A percentile compares a stretch with the other conserved stretches of the same genome.
Evolutionary conservation across 495 filamentous ascomycete genomes (phyloP).

Genomic region (Podospora comata): DNA sequence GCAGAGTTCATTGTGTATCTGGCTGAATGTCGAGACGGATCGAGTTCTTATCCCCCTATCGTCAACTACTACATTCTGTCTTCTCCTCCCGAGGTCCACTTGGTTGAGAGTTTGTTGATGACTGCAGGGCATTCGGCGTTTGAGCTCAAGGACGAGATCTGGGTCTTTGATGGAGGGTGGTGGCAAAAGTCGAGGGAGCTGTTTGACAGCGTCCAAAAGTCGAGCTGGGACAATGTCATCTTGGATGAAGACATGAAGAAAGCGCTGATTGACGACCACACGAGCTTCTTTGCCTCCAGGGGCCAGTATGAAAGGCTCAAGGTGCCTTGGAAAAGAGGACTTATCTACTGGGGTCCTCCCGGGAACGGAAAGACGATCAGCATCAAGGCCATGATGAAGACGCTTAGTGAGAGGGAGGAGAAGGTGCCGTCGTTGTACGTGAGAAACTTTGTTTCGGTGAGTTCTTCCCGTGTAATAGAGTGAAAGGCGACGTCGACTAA

Average conservation of each 20-base stretch:
- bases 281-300: constrained; percentile 55
- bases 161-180: constrained; percentile 57
- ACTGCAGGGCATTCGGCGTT: constrained; percentile 47
- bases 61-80: constrained; percentile 52
- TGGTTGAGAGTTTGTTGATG: constrained; percentile 52
- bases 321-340: constrained; percentile 54
- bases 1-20: constrained; percentile 54
- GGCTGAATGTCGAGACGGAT: constrained; percentile 49
- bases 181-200: constrained; percentile 61
- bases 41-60: constrained; percentile 26
- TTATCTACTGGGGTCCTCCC: constrained; percentile 59
- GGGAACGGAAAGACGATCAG: constrained; percentile 68
- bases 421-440: constrained; percentile 39
- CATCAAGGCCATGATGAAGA: constrained; percentile 64
- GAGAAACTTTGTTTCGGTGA: constrained; percentile 36
- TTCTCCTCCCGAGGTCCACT: constrained; percentile 25
- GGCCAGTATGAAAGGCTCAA: constrained; percentile 54
- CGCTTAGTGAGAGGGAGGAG: constrained; percentile 42
- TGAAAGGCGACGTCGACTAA: constrained; percentile 27
- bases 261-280: constrained; percentile 55
- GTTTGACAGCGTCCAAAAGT: constrained; percentile 53
- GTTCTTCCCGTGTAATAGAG: constrained; percentile 43
- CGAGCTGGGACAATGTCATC: constrained; percentile 63
- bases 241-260: constrained; percentile 61
- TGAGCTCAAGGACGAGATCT: constrained; percentile 59